phyloP scores from a whole-genome alignment of 1,284 basidiomycete genomes.

The Ganoderma resinaceum region DNA sequence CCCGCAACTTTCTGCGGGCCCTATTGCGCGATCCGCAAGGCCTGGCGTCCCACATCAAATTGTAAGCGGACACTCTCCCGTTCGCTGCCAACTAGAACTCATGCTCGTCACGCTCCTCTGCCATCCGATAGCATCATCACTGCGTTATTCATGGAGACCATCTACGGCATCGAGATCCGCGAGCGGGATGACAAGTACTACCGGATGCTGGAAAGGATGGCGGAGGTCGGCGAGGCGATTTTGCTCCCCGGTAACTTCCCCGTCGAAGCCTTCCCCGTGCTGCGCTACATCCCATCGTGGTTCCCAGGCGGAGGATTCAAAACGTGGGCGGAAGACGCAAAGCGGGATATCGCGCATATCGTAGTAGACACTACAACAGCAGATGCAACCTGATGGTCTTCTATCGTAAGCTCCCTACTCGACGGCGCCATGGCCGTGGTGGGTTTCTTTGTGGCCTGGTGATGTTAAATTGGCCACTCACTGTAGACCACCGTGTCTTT shows the following conservation, averaged over 20 bases:
- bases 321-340: conserved; percentile 16
- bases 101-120: too few relatives aligned
- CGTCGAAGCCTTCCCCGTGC: conserved; percentile 24
- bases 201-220: conserved; percentile 18
- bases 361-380: too few relatives aligned
- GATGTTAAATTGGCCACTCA: background rate
- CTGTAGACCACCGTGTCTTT: too few relatives aligned
- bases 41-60: conserved; percentile 23
- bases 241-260: conserved; percentile 21
- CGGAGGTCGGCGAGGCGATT: conserved; percentile 20
- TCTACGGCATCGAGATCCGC: conserved; percentile 42
- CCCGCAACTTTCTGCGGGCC: conserved; percentile 14
- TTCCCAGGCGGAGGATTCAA: conserved; percentile 24
- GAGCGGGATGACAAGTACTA: conserved; percentile 31
- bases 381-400: too few relatives aligned
- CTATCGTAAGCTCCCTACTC: conserved; percentile 20
- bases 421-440: conserved; percentile 19
- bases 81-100: too few relatives aligned
- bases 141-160: conserved; percentile 39
- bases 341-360: conserved; percentile 14
- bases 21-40: conserved; percentile 15
- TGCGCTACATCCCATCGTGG: conserved; percentile 25
- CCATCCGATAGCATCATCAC: conserved; percentile 40
- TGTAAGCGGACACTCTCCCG: too few relatives aligned
- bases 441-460: background rate